A percentile compares a stretch with the other conserved stretches of the same genome.
These are phyloP conservation scores for Globisporangium emineosum DNA, from an alignment of 352 stramenopile species.

Conservation along the genomic window DNA sequence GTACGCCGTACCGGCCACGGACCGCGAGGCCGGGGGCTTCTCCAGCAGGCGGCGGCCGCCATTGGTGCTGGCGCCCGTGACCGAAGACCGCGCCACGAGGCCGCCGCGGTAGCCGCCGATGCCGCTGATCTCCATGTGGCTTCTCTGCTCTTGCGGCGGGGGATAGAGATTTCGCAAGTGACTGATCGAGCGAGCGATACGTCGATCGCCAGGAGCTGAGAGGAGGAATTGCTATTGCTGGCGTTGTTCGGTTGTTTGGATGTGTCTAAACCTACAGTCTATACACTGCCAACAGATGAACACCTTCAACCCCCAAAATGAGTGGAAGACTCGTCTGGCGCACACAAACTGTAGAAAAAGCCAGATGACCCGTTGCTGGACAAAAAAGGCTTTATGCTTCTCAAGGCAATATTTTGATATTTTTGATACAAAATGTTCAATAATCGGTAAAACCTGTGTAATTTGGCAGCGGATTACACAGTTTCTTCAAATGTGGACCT, in stretches of 20 bases:
- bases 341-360: too few species aligned
- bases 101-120: slow-evolving; percentile 10
- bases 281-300: not conserved
- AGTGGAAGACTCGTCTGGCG: too few species aligned
- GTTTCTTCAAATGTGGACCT: too few species aligned
- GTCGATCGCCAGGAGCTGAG: not conserved
- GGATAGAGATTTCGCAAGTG: not conserved
- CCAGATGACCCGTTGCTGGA: too few species aligned
- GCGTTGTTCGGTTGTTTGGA: not conserved
- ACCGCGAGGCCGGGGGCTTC: slow-evolving; percentile 7
- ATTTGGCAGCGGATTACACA: too few species aligned
- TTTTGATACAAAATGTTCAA: too few species aligned
- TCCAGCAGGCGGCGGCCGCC: not conserved
- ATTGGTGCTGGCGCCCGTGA: not conserved
- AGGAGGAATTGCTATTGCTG: not conserved
- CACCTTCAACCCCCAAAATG: too few species aligned
- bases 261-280: not conserved
- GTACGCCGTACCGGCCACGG: not conserved
- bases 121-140: slow-evolving; percentile 14
- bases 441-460: too few species aligned
- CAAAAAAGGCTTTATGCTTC: too few species aligned
- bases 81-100: not conserved
- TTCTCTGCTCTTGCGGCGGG: not conserved
- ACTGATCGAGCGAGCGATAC: not conserved
- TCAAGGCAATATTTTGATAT: too few species aligned